Percentiles rank a stretch among this genome's conserved stretches.
These are phyloP conservation scores for Metschnikowia proteae DNA, from an alignment of 805 yeast species.

Conservation along the genomic window DNA sequence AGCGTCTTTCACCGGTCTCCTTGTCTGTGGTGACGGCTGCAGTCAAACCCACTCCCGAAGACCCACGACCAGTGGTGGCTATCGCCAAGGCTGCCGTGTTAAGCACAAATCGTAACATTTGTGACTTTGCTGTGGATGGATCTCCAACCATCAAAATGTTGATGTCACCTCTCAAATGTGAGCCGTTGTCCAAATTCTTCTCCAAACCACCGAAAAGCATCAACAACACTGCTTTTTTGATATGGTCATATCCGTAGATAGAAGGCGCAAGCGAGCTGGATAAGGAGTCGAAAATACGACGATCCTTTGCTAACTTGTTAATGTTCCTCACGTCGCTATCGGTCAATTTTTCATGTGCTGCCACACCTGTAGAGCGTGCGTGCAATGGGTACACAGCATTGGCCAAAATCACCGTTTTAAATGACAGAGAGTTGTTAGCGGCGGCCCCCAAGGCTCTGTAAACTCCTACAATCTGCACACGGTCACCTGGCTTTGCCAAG, in stretches of 20 bases:
- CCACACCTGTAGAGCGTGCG: conserved; percentile 82
- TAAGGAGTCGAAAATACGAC: conserved; percentile 70
- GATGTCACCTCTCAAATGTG: conserved; percentile 97
- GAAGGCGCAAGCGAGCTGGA: conserved; percentile 92
- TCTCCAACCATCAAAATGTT: conserved; percentile 96
- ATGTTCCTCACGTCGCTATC: conserved; percentile 85
- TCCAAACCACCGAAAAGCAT: conserved; percentile 94
- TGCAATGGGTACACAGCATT: conserved; percentile 87
- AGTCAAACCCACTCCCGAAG: conserved; percentile 99
- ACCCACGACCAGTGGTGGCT: conserved; percentile 98
- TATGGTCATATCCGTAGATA: conserved; percentile 87
- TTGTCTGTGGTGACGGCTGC: conserved; percentile 97
- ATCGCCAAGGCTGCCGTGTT: conserved; percentile 94
- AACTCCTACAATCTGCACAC: conserved; percentile 91
- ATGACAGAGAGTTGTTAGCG: conserved; percentile 55
- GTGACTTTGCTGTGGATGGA: conserved; percentile 98
- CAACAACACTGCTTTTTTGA: conserved; percentile 84
- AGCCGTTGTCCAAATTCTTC: conserved; percentile 88
- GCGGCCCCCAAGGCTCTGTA: conserved; percentile 87
- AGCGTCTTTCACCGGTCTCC: conserved; percentile 93
- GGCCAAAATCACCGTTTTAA: conserved; percentile 79
- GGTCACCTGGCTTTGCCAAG: conserved; percentile 89
- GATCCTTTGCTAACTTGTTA: conserved; percentile 67
- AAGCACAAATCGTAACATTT: conserved; percentile 86
- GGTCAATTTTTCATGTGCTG: conserved; percentile 62